Percentiles rank a stretch among this genome's conserved stretches.
phyloP scores from a whole-genome alignment of 192 early-diverging fungal species.

The Endogone sp. region DNA sequence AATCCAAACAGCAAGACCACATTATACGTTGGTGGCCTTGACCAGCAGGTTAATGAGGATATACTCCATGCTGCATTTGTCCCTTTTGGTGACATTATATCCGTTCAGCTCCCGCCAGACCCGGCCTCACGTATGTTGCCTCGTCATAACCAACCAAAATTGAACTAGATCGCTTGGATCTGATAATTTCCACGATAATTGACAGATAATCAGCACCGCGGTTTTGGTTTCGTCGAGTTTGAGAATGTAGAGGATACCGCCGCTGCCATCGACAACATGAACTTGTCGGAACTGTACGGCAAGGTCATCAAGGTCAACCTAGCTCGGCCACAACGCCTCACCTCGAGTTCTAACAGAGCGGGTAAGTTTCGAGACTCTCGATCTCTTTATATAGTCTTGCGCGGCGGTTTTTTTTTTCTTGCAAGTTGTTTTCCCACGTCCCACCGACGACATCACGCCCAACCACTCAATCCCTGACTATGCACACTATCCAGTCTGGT shows the following conservation, averaged over 20 bases:
- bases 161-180: not conserved
- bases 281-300: conserved; percentile 84
- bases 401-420: too few relatives aligned
- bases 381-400: too few relatives aligned
- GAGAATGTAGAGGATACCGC: conserved; percentile 76
- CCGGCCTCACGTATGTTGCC: conserved; percentile 59
- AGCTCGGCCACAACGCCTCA: conserved; percentile 62
- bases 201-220: conserved; percentile 72
- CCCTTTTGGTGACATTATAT: conserved; percentile 94
- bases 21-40: conserved; percentile 65
- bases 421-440: too few relatives aligned
- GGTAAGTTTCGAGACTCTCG: conserved; percentile 20
- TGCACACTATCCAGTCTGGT: conserved; percentile 27
- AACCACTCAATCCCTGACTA: too few relatives aligned
- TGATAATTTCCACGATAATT: not conserved
- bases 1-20: conserved; percentile 36
- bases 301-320: conserved; percentile 84
- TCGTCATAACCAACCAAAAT: not conserved
- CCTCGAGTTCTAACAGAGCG: conserved; percentile 32
- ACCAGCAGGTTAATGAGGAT: conserved; percentile 71
- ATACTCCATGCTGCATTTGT: conserved; percentile 86
- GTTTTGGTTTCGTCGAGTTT: conserved; percentile 96
- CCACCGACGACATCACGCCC: too few relatives aligned
- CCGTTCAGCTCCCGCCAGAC: conserved; percentile 83
- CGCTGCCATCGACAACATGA: conserved; percentile 95